Evolutionary conservation across 371 early-diverging fungal species (phyloP), one percentile per base, ranked within the genome.

Genomic region (Coemansia sp.): DNA sequence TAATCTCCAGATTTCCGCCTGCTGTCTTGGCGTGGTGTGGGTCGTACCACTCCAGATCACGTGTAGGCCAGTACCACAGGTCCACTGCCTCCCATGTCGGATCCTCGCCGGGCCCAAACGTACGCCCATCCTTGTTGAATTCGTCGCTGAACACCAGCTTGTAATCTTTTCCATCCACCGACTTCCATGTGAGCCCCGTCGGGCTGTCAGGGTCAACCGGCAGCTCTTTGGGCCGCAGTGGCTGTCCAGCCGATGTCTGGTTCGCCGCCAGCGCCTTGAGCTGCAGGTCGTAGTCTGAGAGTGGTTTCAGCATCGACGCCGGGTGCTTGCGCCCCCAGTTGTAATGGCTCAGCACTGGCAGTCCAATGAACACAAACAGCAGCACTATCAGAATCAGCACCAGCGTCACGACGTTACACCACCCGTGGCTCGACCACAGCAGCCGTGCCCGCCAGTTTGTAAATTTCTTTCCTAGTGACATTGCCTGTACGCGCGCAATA

Each of bases 81-180:
- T 85, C 77, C 31, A 85, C 82, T 5, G 83, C 84, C 68, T 84
- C 84, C 84, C 84, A 84, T 24, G 64, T 67, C 14, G 72, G 68
- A 63, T 86, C 86, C 39, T 83, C 80, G 21, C 85, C 84, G 3
- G 82, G 81, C 7, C 64, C 63, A 62, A 86, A 86, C 1, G 75
- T 71, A 45, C 86, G 83, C 3, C 83, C 83, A 5, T 82, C 81
- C 55, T 75, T 65, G 24, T 84, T 76, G 53, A 86, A 86, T 66
- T 86, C 86, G 64, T 86, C 86, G 42, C 82, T 81, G 53, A 85
- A 86, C 26, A 82, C 85, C 18, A 86, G 77, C 63, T 59, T 65
- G 80, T 80, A 80, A 52, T 64, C 56, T 31, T 75, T 75, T 22
- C 61, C 60, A 16, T 63, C 61, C 8, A 62, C 71, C 0, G 80